Percentiles rank a stretch among this genome's conserved stretches.
phyloP scores from a whole-genome alignment of 345 rosid species.

The Brassica rapa region DNA sequence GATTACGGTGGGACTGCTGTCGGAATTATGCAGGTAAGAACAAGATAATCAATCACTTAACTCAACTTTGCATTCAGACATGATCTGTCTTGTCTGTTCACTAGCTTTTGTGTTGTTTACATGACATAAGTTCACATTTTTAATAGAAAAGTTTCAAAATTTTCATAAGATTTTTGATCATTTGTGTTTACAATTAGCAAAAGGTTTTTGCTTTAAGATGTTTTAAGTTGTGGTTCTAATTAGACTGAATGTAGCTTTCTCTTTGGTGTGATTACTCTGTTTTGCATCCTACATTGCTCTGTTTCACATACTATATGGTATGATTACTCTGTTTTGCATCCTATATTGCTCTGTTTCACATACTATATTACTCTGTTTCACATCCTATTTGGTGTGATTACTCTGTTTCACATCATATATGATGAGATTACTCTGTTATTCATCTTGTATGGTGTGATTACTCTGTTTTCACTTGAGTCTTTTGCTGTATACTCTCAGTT shows the following conservation, averaged over 20 bases:
- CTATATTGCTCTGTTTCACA: neutral
- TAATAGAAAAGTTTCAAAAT: neutral
- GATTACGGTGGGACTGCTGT: constrained; percentile 77
- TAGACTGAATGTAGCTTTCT: neutral
- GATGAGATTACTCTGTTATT: neutral
- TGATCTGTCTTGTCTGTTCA: neutral
- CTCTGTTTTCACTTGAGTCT: neutral
- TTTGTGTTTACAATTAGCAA: neutral
- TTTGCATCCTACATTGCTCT: no score
- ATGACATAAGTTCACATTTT: neutral
- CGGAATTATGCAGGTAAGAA: constrained; percentile 78
- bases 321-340: neutral
- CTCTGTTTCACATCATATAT: neutral
- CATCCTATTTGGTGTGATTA: neutral
- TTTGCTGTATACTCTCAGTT: neutral
- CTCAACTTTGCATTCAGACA: neutral
- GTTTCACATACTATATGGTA: neutral
- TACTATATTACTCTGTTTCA: neutral
- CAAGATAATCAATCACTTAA: neutral
- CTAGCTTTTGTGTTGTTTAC: neutral
- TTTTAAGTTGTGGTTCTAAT: neutral
- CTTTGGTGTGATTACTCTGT: neutral
- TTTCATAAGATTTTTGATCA: neutral
- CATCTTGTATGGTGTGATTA: neutral
- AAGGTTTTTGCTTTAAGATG: neutral